Evolutionary conservation across 371 early-diverging fungal genomes (phyloP), one percentile per base, ranked within the genome.

Genomic region (Saksenaea oblongispora): DNA sequence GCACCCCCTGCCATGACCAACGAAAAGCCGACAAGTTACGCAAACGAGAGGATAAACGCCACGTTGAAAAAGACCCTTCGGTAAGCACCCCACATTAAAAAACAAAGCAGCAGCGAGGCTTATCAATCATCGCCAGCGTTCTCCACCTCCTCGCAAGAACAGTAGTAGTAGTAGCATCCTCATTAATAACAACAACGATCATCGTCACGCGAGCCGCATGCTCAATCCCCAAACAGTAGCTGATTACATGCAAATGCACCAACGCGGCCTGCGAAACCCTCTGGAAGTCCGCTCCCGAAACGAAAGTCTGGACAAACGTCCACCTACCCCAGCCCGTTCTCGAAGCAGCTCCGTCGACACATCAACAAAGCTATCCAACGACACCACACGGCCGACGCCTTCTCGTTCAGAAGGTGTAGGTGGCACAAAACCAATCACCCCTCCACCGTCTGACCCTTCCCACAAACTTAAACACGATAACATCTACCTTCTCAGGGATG

Each of bases 1-100:
- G 81, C 61, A 75, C 78, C 51, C 70, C 74, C 34, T 81, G 79
- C 57, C 70, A 78, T 71, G 75, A 78, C 31, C 68, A 73, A 56
- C 69, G 78, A 3, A 69, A 64, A 62, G 67, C 72, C 28, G 73
- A 78, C 15, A 71, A 73, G 54, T 69, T 68, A 34, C 64, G 61
- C 31, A 62, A 75, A 70, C 34, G 75, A 62, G 76, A 76, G 58
- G 77, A 81, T 28, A 69, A 63, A 58, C 70, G 64, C 35, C 60
- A 47, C 10, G 18, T 22, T 7, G 51, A 47, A 10, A 47, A 22
- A 47, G 51, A 47, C 11, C 17, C 22, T 22, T 26, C 11, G 51
- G 51, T 47, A 47, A 47, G 51, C 22, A n/a, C n/a, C 22, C 10
- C 22, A 10, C 22, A 17, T 10, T 47, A 5, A n/a, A 47, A 47